Base-by-base conservation (phyloP, 2,329 filamentous ascomycete genomes). In the Penicillium sp. region DNA sequence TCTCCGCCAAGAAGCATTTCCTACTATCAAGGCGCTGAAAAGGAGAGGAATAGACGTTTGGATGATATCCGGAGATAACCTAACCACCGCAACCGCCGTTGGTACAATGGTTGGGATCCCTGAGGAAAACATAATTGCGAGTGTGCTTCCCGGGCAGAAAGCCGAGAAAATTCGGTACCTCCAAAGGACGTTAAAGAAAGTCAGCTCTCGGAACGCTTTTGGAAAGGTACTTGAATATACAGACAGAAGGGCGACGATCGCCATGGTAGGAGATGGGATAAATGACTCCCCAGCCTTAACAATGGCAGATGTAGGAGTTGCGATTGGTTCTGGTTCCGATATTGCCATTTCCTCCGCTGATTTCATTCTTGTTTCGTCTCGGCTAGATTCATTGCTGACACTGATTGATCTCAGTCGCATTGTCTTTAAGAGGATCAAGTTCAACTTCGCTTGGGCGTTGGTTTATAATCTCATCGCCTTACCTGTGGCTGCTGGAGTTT, bases 191-290 rank as follows among this genome's bases (percentile, higher is more conserved):
- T 34, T 55, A 21, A 46, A 45, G 36, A 51, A 46, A 52, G 44
- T 36, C 39, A 42, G 39, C 45, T 49, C 49, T 42, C 36, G 39
- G 49, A 46, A 46, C 10, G 31, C 16, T 16, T 34, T 34, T 34
- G 33, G 33, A 34, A 34, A 15, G 13, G 7, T 15, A 34, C n/a
- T n/a, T 34, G 44, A 46, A 46, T 38, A 46, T n/a, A 46, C 16
- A 16, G 44, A 33, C 38, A 42, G 38, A 15, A 48, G 41, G 42
- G 36, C 78, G 2, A 77, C 86, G 1, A 82, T 93, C 0, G 89
- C 84, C 41, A 91, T 93, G 85, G 88, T 90, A 1, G 89, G 89
- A 33, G 89, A 93, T 63, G 88, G 89, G n/a, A 89, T 91, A 63
- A 93, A 93, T 64, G 89, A 93, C 64, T 86, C 88, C 0, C 88